Evolutionary conservation across 2,329 filamentous ascomycete genomes (phyloP), one percentile per base, ranked within the genome.

Genomic region (Trichoderma citrinoviride): DNA sequence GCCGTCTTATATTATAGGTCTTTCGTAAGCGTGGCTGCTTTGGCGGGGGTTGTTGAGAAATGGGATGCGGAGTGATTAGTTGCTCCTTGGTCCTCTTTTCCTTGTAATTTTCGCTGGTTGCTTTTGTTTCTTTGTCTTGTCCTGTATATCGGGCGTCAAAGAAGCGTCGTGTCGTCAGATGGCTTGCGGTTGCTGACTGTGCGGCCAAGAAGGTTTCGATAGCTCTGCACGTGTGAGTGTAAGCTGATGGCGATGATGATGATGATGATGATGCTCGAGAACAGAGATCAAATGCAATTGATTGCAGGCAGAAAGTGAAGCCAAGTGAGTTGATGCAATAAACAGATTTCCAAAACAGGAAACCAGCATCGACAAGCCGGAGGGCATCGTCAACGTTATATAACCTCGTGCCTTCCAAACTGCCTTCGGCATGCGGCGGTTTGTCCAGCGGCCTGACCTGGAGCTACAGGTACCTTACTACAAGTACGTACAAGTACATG

Each of bases 371-470:
- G 25, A 55, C 14, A 54, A 54, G 37, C 37, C 27, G 54, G 62
- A 60, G 54, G 54, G 62, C 54, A 58, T 53, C 55, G 47, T 27
- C 15, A 58, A 19, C 21, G n/a, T 65, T 60, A 65, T 25, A 58
- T 52, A 52, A 12, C 33, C 14, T n/a, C 19, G n/a, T 37, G 25
- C 49, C 58, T 25, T 44, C 56, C 56, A 12, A 37, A 3, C 29
- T 60, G 19, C 44, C n/a, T 58, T 64, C 62, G 62, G 62, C 62
- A 64, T 64, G 44, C 62, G 37, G 46, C 62, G 62, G 62, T 61
- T 57, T 58, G 62, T 53, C 52, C 25, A 33, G 12, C 33, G 33
- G 33, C 33, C 33, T 14, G 33, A 12, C 33, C 33, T 14, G 33
- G 50, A 64, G 57, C 49, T 60, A 60, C 33, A 5, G 33, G 33